Evolutionary conservation across 116 monocot genomes (phyloP), one percentile per base, ranked within the genome.

Genomic region (Papilionanthe hybrid): DNA sequence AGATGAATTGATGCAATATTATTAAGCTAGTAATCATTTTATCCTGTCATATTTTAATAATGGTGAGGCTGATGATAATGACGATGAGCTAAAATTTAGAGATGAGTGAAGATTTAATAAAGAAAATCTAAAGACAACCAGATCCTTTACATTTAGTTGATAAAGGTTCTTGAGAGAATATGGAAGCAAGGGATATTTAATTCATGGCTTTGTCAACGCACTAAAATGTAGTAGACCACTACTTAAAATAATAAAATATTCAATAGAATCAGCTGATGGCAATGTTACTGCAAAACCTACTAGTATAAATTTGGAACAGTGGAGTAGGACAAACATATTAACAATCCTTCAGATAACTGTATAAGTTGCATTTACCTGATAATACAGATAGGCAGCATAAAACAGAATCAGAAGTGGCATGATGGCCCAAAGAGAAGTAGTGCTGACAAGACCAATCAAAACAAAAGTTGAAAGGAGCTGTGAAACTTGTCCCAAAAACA

Each of bases 401-500:
- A 99, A 99, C 77, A 99, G 84, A 78, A 99, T 93, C 71, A 99
- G 85, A 29, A 99, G 93, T 57, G 99, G 99, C 95, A 95, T 85
- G 78, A 99, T 95, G 68, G 95, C 99, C 99, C 99, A 99, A 48
- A 99, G 93, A 81, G 99, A 99, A 29, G 92, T 76, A 10, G 95
- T 93, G 88, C 95, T 99, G 75, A 99, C 93, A 48, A 99, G 83
- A 73, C 99, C 99, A 78, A 99, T 99, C 50, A 99, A 85, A 86
- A 95, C 88, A 88, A 99, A 99, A 77, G 99, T 99, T 60, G 99
- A 99, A 68, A 95, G 82, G 20, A 99, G 93, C 86, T 99, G 95
- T 6, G 92, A 95, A 44, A 99, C 72, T 89, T 95, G 99, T 27
- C 82, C 88, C 80, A 99, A 49, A 83, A 95, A 99, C 95, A 95